Percentiles rank a stretch among this genome's conserved stretches.
These are phyloP conservation scores for Solanum etuberosum DNA, from an alignment of 257 asterid genomes.

Conservation along the genomic window DNA sequence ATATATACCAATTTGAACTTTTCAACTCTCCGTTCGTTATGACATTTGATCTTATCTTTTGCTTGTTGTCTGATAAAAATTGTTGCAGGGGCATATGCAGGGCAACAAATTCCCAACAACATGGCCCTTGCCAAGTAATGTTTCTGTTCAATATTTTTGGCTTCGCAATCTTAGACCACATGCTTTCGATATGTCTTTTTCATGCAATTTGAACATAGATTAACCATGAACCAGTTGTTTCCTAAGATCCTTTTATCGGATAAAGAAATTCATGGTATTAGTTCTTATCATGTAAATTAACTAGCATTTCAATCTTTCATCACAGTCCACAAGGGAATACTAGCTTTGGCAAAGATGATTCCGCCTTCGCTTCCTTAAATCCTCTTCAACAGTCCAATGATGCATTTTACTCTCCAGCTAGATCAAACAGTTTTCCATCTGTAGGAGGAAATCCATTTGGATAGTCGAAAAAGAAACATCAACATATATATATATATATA, in stretches of 20 bases:
- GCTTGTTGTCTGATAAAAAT: neutral
- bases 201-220: neutral
- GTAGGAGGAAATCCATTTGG: slow-evolving; percentile 68
- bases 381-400: slow-evolving; percentile 34
- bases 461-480: slow-evolving; percentile 10
- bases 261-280: neutral
- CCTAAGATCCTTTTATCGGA: neutral
- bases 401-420: neutral
- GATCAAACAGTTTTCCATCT: slow-evolving; percentile 22
- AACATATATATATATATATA: neutral
- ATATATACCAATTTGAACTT: neutral
- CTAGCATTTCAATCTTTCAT: neutral
- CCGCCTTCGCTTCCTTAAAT: slow-evolving; percentile 46
- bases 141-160: neutral
- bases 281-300: neutral
- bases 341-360: slow-evolving; percentile 22
- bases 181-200: neutral
- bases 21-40: neutral
- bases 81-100: slow-evolving; percentile 39
- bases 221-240: neutral
- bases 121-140: slow-evolving; percentile 30
- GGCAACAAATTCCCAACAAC: slow-evolving; percentile 31
- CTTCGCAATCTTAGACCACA: neutral
- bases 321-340: slow-evolving; percentile 43
- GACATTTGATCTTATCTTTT: neutral